phyloP scores from a whole-genome alignment of 345 rosid genomes.

The Linum tenue region DNA sequence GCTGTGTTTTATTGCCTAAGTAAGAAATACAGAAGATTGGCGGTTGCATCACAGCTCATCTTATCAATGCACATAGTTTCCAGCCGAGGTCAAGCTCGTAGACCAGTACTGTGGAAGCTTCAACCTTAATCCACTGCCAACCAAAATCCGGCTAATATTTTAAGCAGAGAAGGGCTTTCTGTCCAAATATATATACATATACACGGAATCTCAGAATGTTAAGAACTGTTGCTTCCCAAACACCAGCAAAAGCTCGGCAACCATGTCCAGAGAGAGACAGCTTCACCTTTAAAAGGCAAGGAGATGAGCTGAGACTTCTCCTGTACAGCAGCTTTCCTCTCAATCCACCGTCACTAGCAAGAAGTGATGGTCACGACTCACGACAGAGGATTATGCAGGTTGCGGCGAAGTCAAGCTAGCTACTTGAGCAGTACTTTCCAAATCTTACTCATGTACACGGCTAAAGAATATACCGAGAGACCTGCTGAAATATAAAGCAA shows the following conservation, averaged over 20 bases:
- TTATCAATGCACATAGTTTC: not conserved
- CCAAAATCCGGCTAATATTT: too few species aligned
- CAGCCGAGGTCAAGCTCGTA: not conserved
- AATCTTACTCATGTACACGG: constrained; percentile 80
- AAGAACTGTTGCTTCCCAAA: too few species aligned
- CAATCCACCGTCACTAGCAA: too few species aligned
- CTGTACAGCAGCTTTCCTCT: too few species aligned
- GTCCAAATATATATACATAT: not conserved
- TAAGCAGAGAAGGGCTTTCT: not conserved
- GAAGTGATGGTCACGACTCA: not conserved
- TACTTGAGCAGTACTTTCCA: constrained; percentile 64
- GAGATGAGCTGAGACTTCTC: too few species aligned
- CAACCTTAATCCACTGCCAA: not conserved
- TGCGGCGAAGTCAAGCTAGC: constrained; percentile 10
- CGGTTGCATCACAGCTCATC: not conserved
- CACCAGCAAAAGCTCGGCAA: too few species aligned
- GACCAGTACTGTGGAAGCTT: not conserved
- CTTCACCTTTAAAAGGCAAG: too few species aligned
- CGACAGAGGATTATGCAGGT: not conserved
- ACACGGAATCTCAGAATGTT: too few species aligned
- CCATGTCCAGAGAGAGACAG: too few species aligned
- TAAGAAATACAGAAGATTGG: not conserved
- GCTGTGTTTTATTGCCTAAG: not conserved
- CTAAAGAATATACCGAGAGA: constrained; percentile 82
- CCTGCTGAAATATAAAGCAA: constrained; percentile 93